Evolutionary conservation across 257 asterid genomes (phyloP).

Genomic region (Solanum arcanum): DNA sequence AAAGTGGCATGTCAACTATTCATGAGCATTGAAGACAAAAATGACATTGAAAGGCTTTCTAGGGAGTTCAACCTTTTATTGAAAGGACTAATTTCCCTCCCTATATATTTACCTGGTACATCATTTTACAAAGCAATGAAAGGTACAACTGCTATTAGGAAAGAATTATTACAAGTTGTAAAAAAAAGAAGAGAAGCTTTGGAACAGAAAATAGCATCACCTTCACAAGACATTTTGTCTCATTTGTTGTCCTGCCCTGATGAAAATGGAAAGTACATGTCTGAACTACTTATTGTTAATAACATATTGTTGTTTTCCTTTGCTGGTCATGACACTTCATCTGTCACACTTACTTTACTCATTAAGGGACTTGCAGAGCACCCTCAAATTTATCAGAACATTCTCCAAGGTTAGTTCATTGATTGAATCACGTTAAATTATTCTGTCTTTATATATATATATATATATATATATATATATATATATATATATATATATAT

Average conservation of each 20-base stretch:
- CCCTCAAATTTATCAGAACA: conserved; percentile 50
- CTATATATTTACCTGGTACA: conserved; percentile 55
- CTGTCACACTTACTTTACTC: conserved; percentile 42
- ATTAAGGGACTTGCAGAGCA: conserved; percentile 49
- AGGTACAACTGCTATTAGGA: conserved; percentile 42
- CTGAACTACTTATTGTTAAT: conserved; percentile 50
- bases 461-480: not conserved
- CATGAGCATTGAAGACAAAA: conserved; percentile 60
- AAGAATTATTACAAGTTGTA: conserved; percentile 28
- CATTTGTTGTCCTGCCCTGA: conserved; percentile 46
- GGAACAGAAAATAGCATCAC: conserved; percentile 20
- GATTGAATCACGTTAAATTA: not conserved
- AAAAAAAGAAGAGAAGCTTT: conserved; percentile 37
- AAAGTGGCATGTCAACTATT: conserved; percentile 70
- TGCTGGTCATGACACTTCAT: conserved; percentile 81
- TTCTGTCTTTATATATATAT: not conserved
- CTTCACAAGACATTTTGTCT: conserved; percentile 54
- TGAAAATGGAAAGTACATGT: conserved; percentile 55
- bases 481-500: not conserved
- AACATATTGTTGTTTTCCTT: conserved; percentile 59
- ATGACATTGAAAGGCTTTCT: conserved; percentile 34
- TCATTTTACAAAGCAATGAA: conserved; percentile 36
- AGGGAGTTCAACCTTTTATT: conserved; percentile 36
- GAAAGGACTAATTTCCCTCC: conserved; percentile 49
- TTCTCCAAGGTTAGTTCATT: conserved; percentile 30